Base-by-base conservation (phyloP, 805 yeast species). In the Candida vartiovaarae region DNA sequence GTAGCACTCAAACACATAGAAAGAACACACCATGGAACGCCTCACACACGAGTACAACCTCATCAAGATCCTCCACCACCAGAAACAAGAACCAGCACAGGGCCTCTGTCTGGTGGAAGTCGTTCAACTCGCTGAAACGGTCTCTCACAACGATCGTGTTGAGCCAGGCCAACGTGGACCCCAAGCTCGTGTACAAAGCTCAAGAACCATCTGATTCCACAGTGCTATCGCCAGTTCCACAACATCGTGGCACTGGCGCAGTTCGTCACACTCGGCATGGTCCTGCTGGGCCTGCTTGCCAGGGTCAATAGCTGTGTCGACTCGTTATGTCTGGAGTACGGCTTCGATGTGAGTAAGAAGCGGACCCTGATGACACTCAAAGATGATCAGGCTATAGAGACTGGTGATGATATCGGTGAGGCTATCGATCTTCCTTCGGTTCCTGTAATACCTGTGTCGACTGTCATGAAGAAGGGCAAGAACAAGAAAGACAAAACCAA, bases 41-140 rank as follows among this genome's bases (percentile, higher is more conserved):
- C 49, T 4, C 3, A 51, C 52, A 33, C 67, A 61, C 38, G 96
- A 89, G 62, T 75, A 64, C 41, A 71, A 74, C 25, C 54, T 85
- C 4, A 60, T 87, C 4, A 83, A 78, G 50, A 61, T 87, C 34
- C 50, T 86, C 3, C 78, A 82, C 56, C 86, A 82, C 54, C 68
- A n/a, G 95, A 49, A 83, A 81, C 61, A 69, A 72, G 41, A 86
- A 86, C 59, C 96, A 89, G 59, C 95, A 87, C 56, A 66, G 80
- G 4, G 73, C 71, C 6, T 74, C 86, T 29, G 55, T 57, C 7
- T 89, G 96, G 96, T 89, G 95, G 91, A 73, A 67, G 47, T 71
- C 76, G 46, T 64, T 89, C 34, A 72, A 78, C 47, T 71, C 80
- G 8, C 54, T 87, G 27, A 84, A 83, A 52, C 71, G 95, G 34